Percentiles rank a stretch among this genome's conserved stretches.
phyloP scores from a whole-genome alignment of 768 basidiomycete species.

The Tulasnella sp. region DNA sequence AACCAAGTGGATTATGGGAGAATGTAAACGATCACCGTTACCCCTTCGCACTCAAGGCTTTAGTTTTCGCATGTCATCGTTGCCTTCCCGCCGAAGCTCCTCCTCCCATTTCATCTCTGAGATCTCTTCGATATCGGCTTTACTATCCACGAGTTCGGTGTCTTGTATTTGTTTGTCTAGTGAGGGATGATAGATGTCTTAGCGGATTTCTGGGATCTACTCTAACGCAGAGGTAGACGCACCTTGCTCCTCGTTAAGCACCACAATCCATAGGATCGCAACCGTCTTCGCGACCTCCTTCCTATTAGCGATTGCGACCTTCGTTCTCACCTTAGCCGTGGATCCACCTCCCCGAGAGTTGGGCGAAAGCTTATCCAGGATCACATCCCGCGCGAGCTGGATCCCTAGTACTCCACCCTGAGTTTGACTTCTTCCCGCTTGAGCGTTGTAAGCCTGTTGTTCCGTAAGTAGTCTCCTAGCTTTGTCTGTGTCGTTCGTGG shows the following conservation, averaged over 20 bases:
- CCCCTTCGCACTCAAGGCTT: too few relatives aligned
- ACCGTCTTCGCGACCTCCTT: neutral
- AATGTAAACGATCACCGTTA: too few relatives aligned
- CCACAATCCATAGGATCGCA: neutral
- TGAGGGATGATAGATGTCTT: neutral
- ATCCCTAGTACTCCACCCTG: neutral
- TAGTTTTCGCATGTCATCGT: too few relatives aligned
- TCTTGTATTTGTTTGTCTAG: neutral
- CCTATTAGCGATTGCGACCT: neutral
- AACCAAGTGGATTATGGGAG: too few relatives aligned
- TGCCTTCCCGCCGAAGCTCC: too few relatives aligned
- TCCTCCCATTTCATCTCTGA: too few relatives aligned
- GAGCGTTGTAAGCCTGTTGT: neutral
- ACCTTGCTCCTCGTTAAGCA: neutral
- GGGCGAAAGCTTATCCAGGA: neutral
- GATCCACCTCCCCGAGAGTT: neutral
- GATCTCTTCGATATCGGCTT: neutral
- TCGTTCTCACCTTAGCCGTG: too few relatives aligned
- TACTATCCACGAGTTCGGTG: neutral
- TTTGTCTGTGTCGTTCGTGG: neutral
- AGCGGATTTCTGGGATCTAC: neutral
- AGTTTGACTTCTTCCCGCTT: neutral
- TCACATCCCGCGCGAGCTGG: neutral
- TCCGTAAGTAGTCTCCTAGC: neutral
- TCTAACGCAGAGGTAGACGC: neutral